Percentiles rank a stretch among this genome's conserved stretches.
These are phyloP conservation scores for Entamoeba dispar DNA, from an alignment of 208 protist genomes.

Conservation along the genomic window DNA sequence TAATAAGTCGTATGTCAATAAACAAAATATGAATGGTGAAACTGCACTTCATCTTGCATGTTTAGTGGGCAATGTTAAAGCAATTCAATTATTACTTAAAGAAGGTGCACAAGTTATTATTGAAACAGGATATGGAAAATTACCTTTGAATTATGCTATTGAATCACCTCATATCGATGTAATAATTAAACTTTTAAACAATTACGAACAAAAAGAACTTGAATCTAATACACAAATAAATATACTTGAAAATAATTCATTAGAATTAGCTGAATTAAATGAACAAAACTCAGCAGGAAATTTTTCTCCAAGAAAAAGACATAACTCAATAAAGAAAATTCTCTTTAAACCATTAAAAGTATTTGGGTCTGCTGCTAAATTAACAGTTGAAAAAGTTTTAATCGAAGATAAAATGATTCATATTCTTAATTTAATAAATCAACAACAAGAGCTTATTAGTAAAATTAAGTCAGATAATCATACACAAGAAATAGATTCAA, in stretches of 20 bases:
- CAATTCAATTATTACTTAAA: background rate
- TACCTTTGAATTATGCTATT: background rate
- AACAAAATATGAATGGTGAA: background rate
- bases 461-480: too few relatives aligned
- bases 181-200: too few relatives aligned
- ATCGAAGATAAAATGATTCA: too few relatives aligned
- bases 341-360: background rate
- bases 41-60: background rate
- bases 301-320: background rate
- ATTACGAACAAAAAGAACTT: too few relatives aligned
- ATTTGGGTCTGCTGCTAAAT: background rate
- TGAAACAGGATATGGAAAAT: background rate
- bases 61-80: background rate
- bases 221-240: too few relatives aligned
- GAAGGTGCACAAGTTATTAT: background rate
- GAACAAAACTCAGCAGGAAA: too few relatives aligned
- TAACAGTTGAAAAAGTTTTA: background rate
- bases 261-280: too few relatives aligned
- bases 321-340: background rate
- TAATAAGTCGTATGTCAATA: background rate
- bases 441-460: too few relatives aligned
- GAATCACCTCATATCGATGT: background rate
- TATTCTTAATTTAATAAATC: too few relatives aligned
- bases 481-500: too few relatives aligned
- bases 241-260: too few relatives aligned